Percentiles rank a stretch among this genome's conserved stretches.
These are phyloP conservation scores for Penicillium sp. DNA, from an alignment of 2,329 filamentous ascomycete species.

Conservation along the genomic window DNA sequence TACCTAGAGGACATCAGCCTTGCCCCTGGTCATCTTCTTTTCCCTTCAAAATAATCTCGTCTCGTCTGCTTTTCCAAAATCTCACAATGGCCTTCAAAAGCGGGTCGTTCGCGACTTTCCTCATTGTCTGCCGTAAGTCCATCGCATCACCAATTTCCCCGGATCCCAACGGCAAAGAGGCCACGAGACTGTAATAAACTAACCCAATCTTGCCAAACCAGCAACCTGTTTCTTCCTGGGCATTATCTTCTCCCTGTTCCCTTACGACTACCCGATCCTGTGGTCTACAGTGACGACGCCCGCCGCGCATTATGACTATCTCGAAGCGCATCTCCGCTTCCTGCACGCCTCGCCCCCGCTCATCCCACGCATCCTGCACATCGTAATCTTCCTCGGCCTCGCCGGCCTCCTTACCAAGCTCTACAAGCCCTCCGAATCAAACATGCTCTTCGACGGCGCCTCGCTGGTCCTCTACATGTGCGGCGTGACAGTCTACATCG, in stretches of 20 bases:
- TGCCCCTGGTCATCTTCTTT: conserved; percentile 10
- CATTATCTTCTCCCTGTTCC: conserved; percentile 93
- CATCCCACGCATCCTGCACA: conserved; percentile 90
- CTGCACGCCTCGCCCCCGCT: conserved; percentile 88
- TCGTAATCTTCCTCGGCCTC: conserved; percentile 85
- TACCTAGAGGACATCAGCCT: conserved; percentile 6
- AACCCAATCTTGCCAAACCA: conserved; percentile 38
- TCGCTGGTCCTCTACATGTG: conserved; percentile 74
- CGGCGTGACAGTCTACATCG: conserved; percentile 87
- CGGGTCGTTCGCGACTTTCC: conserved; percentile 86
- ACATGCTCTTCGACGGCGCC: conserved; percentile 88
- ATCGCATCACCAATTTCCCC: neutral
- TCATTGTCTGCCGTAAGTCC: conserved; percentile 88
- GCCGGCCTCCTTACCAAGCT: conserved; percentile 90
- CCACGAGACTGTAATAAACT: conserved; percentile 10
- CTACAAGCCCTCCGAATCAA: conserved; percentile 88
- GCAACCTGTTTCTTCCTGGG: conserved; percentile 97
- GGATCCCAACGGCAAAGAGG: conserved; percentile 8
- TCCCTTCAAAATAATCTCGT: conserved; percentile 3
- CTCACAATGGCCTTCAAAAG: conserved; percentile 39
- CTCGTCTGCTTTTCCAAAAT: neutral
- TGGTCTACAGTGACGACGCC: conserved; percentile 46
- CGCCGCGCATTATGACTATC: conserved; percentile 71
- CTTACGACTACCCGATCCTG: conserved; percentile 67
- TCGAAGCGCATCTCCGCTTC: conserved; percentile 88